A percentile compares a stretch with the other conserved stretches of the same genome.
These are phyloP conservation scores for Neckera pumila DNA, from an alignment of 225 moss, liverwort and hornwort species.

Conservation along the genomic window DNA sequence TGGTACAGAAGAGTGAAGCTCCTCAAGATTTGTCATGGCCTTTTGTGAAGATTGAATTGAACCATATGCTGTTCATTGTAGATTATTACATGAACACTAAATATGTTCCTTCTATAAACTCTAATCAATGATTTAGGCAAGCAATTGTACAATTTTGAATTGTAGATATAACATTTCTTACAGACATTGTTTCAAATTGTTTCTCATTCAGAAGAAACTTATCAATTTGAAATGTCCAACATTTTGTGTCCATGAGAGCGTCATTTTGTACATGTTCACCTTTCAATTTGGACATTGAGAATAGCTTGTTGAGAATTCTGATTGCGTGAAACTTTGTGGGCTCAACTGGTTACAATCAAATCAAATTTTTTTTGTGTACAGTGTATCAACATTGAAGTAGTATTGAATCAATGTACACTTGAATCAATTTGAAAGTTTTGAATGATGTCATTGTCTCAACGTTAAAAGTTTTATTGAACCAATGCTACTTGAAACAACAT, in stretches of 20 bases:
- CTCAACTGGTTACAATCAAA: background rate
- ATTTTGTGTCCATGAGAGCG: no score
- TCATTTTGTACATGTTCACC: background rate
- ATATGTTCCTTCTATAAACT: background rate
- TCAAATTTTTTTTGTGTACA: no score
- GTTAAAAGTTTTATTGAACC: no score
- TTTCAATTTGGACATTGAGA: background rate
- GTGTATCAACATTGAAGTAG: no score
- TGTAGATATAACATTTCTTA: background rate
- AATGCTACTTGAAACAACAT: no score
- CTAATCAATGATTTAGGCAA: background rate
- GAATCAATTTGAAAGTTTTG: no score
- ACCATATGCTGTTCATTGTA: conserved; percentile 21
- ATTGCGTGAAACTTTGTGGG: background rate
- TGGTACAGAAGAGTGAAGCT: conserved; percentile 32
- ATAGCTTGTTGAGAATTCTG: background rate
- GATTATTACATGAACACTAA: conserved; percentile 15
- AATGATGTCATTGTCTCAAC: no score
- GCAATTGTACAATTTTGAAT: background rate
- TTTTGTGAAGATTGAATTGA: conserved; percentile 31
- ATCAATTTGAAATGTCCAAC: background rate
- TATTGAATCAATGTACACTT: no score
- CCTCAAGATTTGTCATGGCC: conserved; percentile 32
- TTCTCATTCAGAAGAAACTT: background rate
- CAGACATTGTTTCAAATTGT: background rate